A percentile compares a stretch with the other conserved stretches of the same genome.
Conservation (phyloP, 768 basidiomycete genomes). For the Lactarius vividus region DNA sequence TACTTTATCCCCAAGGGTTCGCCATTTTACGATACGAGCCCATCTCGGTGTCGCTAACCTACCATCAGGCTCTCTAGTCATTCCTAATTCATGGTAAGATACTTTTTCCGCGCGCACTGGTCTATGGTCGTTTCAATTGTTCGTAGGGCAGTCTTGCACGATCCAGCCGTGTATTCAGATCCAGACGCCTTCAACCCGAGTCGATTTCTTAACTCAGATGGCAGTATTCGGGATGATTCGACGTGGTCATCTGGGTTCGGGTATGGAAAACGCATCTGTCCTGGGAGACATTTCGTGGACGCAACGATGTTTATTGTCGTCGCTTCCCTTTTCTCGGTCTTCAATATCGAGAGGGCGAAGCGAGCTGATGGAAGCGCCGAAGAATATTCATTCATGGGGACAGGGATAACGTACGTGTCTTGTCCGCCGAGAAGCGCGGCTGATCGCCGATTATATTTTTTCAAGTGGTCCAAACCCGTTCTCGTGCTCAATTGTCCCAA, state of each 20-base stretch:
- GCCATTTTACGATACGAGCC: background rate
- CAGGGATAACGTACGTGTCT: conserved; percentile 1
- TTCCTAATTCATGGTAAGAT: conserved; percentile 11
- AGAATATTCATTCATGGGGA: background rate
- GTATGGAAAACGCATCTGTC: conserved; percentile 28
- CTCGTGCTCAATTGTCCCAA: conserved; percentile 4
- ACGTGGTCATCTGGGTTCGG: conserved; percentile 21
- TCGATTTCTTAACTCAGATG: conserved; percentile 14
- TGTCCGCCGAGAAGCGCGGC: background rate
- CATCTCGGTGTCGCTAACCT: background rate
- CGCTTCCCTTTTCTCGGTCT: conserved; percentile 16
- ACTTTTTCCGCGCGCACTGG: too few species aligned
- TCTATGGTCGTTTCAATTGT: background rate
- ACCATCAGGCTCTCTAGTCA: conserved; percentile 4
- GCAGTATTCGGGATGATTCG: conserved; percentile 2
- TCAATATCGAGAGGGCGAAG: background rate
- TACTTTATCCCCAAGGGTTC: conserved; percentile 18
- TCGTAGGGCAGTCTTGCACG: conserved; percentile 14
- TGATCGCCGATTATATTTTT: background rate
- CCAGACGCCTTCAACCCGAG: conserved; percentile 17
- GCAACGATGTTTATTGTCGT: conserved; percentile 8
- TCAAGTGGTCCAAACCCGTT: conserved; percentile 11
- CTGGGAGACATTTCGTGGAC: conserved; percentile 25
- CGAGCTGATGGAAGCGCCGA: background rate
- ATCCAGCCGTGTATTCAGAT: conserved; percentile 2